Conservation (phyloP, 805 yeast genomes). For the Candida tibetensis region DNA sequence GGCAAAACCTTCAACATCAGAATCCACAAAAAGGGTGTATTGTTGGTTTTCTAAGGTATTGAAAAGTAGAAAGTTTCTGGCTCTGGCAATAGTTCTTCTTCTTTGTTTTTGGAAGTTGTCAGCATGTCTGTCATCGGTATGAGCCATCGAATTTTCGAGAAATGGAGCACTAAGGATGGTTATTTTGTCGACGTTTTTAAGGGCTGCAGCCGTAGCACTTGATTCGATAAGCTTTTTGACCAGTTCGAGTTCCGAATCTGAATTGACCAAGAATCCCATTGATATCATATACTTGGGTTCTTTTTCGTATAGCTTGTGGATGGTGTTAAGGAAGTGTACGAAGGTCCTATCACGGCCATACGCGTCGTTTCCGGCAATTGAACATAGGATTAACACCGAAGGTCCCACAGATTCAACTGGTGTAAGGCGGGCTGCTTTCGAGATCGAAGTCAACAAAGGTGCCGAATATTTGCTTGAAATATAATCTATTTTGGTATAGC, state of each 20-base stretch:
- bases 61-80: constrained; percentile 34
- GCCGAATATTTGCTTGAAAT: neutral
- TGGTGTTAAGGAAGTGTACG: constrained; percentile 28
- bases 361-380: constrained; percentile 8
- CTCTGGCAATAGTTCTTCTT: constrained; percentile 34
- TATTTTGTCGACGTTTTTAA: constrained; percentile 12
- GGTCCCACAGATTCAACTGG: neutral
- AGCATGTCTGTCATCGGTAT: constrained; percentile 23
- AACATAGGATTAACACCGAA: constrained; percentile 1
- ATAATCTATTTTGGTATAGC: constrained; percentile 1
- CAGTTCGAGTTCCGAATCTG: constrained; percentile 21
- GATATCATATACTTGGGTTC: constrained; percentile 9
- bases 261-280: constrained; percentile 33
- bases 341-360: constrained; percentile 37
- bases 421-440: neutral
- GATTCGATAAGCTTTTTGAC: constrained; percentile 19
- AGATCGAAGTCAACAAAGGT: neutral
- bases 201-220: constrained; percentile 1
- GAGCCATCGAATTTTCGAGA: constrained; percentile 22
- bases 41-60: constrained; percentile 27
- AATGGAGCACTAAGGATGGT: constrained; percentile 34
- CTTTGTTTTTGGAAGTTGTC: constrained; percentile 31
- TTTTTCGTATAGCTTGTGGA: constrained; percentile 18
- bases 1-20: constrained; percentile 30
- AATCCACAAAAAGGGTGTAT: constrained; percentile 36